phyloP scores from a whole-genome alignment of 1,139 yeast species.

The Hyphopichia burtonii region DNA sequence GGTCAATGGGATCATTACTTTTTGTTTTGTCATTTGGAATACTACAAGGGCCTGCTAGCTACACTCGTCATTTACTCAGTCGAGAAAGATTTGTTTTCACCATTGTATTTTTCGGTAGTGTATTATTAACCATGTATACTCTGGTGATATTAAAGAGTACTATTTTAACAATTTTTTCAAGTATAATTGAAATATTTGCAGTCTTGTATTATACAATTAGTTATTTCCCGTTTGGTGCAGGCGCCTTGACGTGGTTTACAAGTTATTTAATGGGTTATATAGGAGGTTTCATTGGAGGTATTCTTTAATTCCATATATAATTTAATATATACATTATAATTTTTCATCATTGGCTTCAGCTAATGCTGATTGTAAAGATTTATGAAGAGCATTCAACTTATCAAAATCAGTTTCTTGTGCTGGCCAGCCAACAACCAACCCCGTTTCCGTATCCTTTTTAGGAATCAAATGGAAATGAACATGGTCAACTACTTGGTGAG shows the following conservation, averaged over 20 bases:
- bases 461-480: conserved; percentile 97
- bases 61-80: conserved; percentile 70
- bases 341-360: conserved; percentile 26
- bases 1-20: conserved; percentile 89
- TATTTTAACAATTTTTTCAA: conserved; percentile 70
- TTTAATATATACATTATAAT: conserved; percentile 14
- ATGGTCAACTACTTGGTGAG: conserved; percentile 93
- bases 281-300: conserved; percentile 55
- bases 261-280: conserved; percentile 77
- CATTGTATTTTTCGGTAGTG: conserved; percentile 72
- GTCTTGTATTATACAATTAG: conserved; percentile 86
- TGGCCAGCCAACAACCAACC: conserved; percentile 91
- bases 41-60: conserved; percentile 86
- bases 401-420: conserved; percentile 72
- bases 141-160: conserved; percentile 63
- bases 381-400: conserved; percentile 66
- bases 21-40: conserved; percentile 90
- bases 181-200: conserved; percentile 77
- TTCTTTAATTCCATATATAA: conserved; percentile 16
- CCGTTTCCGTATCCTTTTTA: conserved; percentile 66
- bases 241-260: conserved; percentile 79
- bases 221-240: conserved; percentile 95
- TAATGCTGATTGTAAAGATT: conserved; percentile 56
- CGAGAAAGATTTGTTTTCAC: conserved; percentile 79
- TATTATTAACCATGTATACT: conserved; percentile 61